Conservation (phyloP, 768 basidiomycete genomes). For the Leccinum barrowsii region DNA sequence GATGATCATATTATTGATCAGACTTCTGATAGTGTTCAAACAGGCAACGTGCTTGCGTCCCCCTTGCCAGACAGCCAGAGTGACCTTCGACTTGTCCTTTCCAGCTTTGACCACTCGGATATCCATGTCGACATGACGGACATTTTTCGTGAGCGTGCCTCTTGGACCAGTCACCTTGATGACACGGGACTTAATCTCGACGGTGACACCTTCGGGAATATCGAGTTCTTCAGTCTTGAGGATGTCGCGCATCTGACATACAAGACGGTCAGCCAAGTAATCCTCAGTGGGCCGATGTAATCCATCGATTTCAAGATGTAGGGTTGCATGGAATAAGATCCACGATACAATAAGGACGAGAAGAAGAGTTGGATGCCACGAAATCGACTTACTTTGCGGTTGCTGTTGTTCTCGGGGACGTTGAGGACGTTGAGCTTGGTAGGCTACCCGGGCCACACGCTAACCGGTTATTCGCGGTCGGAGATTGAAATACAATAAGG, state of each 20-base stretch:
- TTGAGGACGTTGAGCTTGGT: conserved; percentile 20
- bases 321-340: conserved; percentile 1
- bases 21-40: conserved; percentile 90
- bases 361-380: not conserved
- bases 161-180: conserved; percentile 92
- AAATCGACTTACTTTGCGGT: conserved; percentile 27
- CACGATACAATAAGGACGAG: not conserved
- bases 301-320: conserved; percentile 31
- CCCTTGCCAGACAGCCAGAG: conserved; percentile 96
- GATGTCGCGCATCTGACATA: conserved; percentile 82
- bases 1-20: conserved; percentile 96
- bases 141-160: conserved; percentile 87
- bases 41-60: conserved; percentile 98
- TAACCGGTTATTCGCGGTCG: conserved; percentile 31
- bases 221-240: conserved; percentile 91
- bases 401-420: conserved; percentile 26
- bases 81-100: conserved; percentile 70
- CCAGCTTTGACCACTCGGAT: conserved; percentile 72
- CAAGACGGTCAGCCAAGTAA: conserved; percentile 25
- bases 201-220: conserved; percentile 80
- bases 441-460: not conserved
- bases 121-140: conserved; percentile 94
- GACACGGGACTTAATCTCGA: conserved; percentile 86
- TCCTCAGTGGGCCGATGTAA: conserved; percentile 34
- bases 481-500: conserved; percentile 33